Conservation (phyloP, 352 stramenopile species). For the Phytophthora podocarpi region DNA sequence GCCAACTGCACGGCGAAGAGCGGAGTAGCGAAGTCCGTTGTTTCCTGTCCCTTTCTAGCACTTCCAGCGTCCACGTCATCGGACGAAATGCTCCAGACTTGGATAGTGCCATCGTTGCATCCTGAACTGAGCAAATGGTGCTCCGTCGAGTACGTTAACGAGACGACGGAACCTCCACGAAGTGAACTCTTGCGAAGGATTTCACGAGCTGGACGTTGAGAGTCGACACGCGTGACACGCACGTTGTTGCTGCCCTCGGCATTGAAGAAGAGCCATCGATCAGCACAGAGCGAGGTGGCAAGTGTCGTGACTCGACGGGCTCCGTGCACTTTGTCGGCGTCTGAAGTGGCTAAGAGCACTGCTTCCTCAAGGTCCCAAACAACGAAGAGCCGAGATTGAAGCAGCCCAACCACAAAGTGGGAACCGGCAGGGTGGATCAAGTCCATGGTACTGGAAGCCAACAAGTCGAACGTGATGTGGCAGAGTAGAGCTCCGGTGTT, state of each 20-base stretch:
- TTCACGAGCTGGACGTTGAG: conserved; percentile 60
- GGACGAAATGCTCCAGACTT: conserved; percentile 64
- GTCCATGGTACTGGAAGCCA: conserved; percentile 48
- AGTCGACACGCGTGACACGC: conserved; percentile 57
- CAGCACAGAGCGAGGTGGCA: conserved; percentile 56
- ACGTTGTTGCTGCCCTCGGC: conserved; percentile 80
- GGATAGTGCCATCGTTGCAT: conserved; percentile 66
- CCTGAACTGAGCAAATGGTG: conserved; percentile 61
- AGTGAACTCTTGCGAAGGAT: conserved; percentile 73
- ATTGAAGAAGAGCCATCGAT: conserved; percentile 75
- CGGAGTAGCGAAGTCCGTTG: conserved; percentile 31
- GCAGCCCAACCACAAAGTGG: conserved; percentile 57
- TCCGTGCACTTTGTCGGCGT: conserved; percentile 62
- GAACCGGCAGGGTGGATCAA: conserved; percentile 50
- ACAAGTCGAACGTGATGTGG: conserved; percentile 72
- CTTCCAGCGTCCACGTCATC: conserved; percentile 43
- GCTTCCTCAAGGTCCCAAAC: conserved; percentile 73
- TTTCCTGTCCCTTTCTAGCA: conserved; percentile 24
- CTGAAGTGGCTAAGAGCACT: conserved; percentile 61
- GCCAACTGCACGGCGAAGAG: conserved; percentile 42
- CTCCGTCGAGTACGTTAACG: conserved; percentile 60
- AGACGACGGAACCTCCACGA: conserved; percentile 56
- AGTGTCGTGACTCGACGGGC: conserved; percentile 58
- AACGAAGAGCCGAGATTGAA: conserved; percentile 55
- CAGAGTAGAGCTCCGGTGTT: conserved; percentile 55